Conservation (phyloP, 1,139 yeast genomes). For the Pichia sp. region DNA sequence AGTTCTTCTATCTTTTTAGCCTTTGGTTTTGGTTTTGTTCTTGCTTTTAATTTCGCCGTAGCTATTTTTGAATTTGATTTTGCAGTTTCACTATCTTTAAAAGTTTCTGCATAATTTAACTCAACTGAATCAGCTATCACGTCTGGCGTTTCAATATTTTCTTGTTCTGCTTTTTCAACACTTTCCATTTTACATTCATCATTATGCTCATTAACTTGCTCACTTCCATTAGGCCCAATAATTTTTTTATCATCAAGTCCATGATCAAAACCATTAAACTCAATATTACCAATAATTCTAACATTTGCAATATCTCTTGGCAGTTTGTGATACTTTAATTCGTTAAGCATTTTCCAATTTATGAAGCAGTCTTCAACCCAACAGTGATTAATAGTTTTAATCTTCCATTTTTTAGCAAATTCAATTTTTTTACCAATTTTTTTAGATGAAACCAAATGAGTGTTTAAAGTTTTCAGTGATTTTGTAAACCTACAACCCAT, state of each 20-base stretch:
- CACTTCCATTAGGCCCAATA: not conserved
- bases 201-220: not conserved
- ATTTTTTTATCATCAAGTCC: not conserved
- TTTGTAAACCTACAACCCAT: constrained; percentile 77
- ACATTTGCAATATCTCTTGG: constrained; percentile 34
- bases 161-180: not conserved
- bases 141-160: not conserved
- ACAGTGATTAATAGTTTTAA: constrained; percentile 61
- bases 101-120: not conserved
- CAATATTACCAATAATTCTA: constrained; percentile 39
- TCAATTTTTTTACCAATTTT: constrained; percentile 67
- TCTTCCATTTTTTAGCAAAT: constrained; percentile 60
- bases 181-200: not conserved
- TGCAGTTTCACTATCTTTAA: not conserved
- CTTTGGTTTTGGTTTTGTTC: not conserved
- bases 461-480: constrained; percentile 53
- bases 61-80: not conserved
- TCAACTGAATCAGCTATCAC: not conserved
- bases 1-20: not conserved
- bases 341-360: constrained; percentile 49
- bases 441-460: constrained; percentile 65
- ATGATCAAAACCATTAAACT: constrained; percentile 8
- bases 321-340: constrained; percentile 13
- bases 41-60: not conserved
- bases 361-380: constrained; percentile 75